Evolutionary conservation across 2,329 filamentous ascomycete genomes (phyloP).

Genomic region (Paecilomyces variotii): DNA sequence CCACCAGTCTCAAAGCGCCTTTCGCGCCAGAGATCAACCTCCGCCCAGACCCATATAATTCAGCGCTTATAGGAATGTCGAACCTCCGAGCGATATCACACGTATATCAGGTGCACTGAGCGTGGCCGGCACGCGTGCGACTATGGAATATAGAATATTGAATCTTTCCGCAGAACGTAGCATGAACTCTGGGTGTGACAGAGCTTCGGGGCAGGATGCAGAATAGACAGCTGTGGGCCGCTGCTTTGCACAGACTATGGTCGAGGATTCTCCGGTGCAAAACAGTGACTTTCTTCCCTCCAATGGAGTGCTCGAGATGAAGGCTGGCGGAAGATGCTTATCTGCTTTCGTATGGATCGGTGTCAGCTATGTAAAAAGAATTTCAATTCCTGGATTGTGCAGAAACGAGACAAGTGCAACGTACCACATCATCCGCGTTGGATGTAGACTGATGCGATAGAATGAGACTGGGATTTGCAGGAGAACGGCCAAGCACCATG

Average conservation of each 20-base stretch:
- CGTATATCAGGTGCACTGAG: background rate
- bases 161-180: background rate
- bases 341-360: background rate
- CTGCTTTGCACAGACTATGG: background rate
- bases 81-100: background rate
- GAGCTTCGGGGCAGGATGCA: no score
- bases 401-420: background rate
- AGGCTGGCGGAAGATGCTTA: background rate
- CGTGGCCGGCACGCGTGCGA: background rate
- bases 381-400: background rate
- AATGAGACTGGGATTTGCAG: background rate
- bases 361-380: background rate
- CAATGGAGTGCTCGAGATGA: background rate
- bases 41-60: background rate
- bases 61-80: background rate
- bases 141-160: background rate
- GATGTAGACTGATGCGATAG: background rate
- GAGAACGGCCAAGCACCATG: background rate
- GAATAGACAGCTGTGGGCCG: background rate
- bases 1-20: slow-evolving; percentile 6
- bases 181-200: background rate
- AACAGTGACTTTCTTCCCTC: background rate
- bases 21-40: background rate
- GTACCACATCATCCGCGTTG: background rate
- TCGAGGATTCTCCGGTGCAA: background rate